Evolutionary conservation across 2,329 filamentous ascomycete species (phyloP), one percentile per base, ranked within the genome.

Genomic region (Rutstroemia sp.): DNA sequence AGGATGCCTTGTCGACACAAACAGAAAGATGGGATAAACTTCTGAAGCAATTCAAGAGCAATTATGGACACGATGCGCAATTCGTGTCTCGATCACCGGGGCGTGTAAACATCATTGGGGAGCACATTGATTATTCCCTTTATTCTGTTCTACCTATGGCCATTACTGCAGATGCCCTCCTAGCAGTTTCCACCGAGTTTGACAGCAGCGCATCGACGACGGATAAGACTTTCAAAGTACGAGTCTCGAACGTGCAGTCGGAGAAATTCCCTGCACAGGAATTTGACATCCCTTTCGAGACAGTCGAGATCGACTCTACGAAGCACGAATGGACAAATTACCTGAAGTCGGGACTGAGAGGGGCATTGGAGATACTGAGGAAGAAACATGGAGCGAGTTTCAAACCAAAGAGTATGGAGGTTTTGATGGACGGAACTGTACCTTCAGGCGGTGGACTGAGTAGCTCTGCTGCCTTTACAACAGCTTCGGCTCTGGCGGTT

Each of bases 81-180:
- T 96, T 96, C 67, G 83, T 97, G 19, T 83, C 92, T 9, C 86
- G 94, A 61, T 96, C 92, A 55, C 94, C 94, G 1, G 94, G 94
- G 59, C 83, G 94, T 63, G 94, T 99, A 63, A 97, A 97, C 76
- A 94, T 99, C 69, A 96, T 99, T 70, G 94, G 94, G 72, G 94
- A 99, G 79, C 94, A 99, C 76, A 96, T 99, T 68, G 94, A 99
- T 76, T 99, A 99, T 76, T 96, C 90, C 14, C 82, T 99, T 19
- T 99, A 97, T 77, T 86, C 94, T 65, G 92, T 96, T 58, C 79
- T 99, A 23, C 94, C 94, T 52, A 96, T 96, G 84, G 94, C 92
- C 61, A 91, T 97, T 63, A 90, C 88, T 5, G 88, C 90, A 61
- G 94, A 99, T 72, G 87, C 91, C 57, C 80, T 99, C 58, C 81